These are phyloP conservation scores for Coemansia sp. DNA, from an alignment of 192 early-diverging fungal species.

Conservation along the genomic window DNA sequence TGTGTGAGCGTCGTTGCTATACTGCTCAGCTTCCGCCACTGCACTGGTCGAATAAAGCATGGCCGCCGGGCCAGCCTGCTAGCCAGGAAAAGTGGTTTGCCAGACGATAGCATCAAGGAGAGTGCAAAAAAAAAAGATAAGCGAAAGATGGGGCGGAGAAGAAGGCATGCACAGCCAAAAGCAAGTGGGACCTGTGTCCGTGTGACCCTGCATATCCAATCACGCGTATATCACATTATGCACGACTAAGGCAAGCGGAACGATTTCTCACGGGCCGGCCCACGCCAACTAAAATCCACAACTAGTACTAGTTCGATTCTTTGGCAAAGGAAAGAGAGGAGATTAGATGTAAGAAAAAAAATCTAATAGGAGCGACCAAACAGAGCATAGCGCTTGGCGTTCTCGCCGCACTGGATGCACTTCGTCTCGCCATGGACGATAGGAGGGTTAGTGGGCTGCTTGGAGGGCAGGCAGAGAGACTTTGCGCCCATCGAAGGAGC, in stretches of 20 bases:
- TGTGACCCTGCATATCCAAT: background rate
- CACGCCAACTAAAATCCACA: background rate
- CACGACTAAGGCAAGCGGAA: background rate
- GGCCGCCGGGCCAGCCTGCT: background rate
- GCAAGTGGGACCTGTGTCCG: background rate
- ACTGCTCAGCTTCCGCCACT: background rate
- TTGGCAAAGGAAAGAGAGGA: background rate
- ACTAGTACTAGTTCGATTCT: background rate
- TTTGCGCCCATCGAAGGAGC: constrained; percentile 99
- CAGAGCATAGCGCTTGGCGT: constrained; percentile 77
- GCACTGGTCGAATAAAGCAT: background rate
- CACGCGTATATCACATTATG: background rate
- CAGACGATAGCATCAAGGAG: background rate
- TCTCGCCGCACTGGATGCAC: constrained; percentile 76
- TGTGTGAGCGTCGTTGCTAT: background rate
- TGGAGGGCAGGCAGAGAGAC: constrained; percentile 94
- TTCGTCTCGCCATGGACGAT: constrained; percentile 83
- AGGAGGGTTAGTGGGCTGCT: constrained; percentile 83
- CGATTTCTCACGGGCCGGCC: background rate
- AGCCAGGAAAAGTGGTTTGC: background rate
- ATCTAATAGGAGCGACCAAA: constrained; percentile 82
- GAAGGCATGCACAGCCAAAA: background rate
- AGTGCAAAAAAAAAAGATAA: constrained; percentile 2
- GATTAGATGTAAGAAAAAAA: background rate
- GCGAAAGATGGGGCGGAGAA: background rate